phyloP scores from a whole-genome alignment of 2,329 filamentous ascomycete genomes.

The Colletotrichum kahawae region DNA sequence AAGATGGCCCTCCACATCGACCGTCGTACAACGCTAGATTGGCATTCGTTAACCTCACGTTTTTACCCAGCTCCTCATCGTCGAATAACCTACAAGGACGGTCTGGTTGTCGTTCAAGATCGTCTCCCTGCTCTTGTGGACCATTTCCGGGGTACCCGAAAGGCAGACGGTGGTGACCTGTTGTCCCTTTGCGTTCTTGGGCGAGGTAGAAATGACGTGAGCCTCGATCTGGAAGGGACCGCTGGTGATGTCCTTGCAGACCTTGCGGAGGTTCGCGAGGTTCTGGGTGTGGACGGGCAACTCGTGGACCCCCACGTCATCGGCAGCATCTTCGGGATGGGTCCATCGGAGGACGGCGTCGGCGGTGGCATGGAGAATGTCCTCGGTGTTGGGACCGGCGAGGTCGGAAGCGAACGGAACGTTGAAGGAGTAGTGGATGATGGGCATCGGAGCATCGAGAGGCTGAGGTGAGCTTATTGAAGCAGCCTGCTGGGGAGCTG shows the following conservation, averaged over 20 bases:
- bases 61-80: background rate
- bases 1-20: slow-evolving; percentile 91
- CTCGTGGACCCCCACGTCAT: slow-evolving; percentile 84
- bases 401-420: slow-evolving; percentile 94
- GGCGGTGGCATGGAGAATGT: slow-evolving; percentile 90
- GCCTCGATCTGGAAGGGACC: slow-evolving; percentile 77
- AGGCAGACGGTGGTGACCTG: slow-evolving; percentile 89
- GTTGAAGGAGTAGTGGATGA: slow-evolving; percentile 95
- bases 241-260: slow-evolving; percentile 84
- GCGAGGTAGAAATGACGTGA: slow-evolving; percentile 80
- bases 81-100: slow-evolving; percentile 73
- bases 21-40: slow-evolving; percentile 84
- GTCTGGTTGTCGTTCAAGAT: slow-evolving; percentile 93
- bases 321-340: slow-evolving; percentile 84
- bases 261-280: slow-evolving; percentile 75
- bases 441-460: slow-evolving; percentile 61
- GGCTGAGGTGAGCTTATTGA: slow-evolving; percentile 71
- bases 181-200: slow-evolving; percentile 70
- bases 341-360: slow-evolving; percentile 92
- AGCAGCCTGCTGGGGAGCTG: slow-evolving; percentile 53
- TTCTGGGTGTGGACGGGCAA: slow-evolving; percentile 92
- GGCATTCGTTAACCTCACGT: slow-evolving; percentile 24
- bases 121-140: slow-evolving; percentile 87
- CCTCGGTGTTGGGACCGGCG: slow-evolving; percentile 88
- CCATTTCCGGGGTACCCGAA: slow-evolving; percentile 84